Evolutionary conservation across 805 yeast genomes (phyloP), one percentile per base, ranked within the genome.

Genomic region (Wickerhamiella kurtzmanii): DNA sequence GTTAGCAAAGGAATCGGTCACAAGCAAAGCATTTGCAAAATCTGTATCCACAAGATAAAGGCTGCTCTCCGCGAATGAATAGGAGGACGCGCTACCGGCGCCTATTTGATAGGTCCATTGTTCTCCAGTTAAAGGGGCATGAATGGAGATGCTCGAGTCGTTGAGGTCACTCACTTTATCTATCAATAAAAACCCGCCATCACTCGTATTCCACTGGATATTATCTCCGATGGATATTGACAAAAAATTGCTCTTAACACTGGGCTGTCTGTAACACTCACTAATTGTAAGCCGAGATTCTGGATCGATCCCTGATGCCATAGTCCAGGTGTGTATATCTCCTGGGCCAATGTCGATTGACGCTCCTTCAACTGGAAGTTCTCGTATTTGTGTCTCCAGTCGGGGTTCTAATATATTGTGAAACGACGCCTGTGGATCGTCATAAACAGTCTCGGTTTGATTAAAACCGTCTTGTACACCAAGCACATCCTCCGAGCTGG

Each of bases 51-150:
- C 73, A 16, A 81, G 64, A 35, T 55, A 64, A n/a, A 64, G 49
- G 21, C 55, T 51, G 9, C 58, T 51, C 3, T 22, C 40, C 17
- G 42, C 48, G 25, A 20, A 35, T 11, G 45, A 48, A 37, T 44
- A 52, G 9, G 50, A 21, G 11, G 50, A 50, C 9, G 85, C 77
- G 3, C 21, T 17, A 11, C 53, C 60, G 2, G 76, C 73, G 2
- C 85, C 88, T 32, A 86, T 61, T 57, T 78, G 75, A 56, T 79
- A 82, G 5, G 67, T 52, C 88, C 88, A 81, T 8, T 47, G 37
- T 15, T 54, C 59, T 2, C 40, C 43, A 2, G 17, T 17, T 25
- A 11, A 20, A 9, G 46, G 20, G 25, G 37, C 38, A 2, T n/a
- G 18, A 3, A 41, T 32, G 3, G 45, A 38, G 15, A 37, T 21